Evolutionary conservation across 192 early-diverging fungal species (phyloP).

Genomic region (Chytriomyces sp.): DNA sequence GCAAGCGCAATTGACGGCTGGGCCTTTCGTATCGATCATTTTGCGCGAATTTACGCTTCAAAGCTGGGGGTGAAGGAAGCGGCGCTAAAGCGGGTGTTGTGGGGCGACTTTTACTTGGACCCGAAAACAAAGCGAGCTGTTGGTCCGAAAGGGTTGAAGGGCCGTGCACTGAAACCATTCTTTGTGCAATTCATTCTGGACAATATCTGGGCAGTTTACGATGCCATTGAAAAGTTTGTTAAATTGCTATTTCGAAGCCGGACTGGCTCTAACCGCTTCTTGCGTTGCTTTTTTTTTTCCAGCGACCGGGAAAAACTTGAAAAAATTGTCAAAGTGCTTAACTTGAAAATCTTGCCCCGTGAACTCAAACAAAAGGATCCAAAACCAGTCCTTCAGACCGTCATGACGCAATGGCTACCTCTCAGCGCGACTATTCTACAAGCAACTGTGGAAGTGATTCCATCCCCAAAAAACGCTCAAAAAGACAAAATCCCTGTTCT

Average conservation of each 20-base stretch:
- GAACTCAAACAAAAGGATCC: constrained; percentile 89
- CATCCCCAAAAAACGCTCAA: constrained; percentile 85
- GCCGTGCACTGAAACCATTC: constrained; percentile 85
- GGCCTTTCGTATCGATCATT: constrained; percentile 95
- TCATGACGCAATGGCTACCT: constrained; percentile 96
- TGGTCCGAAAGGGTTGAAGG: constrained; percentile 82
- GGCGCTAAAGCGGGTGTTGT: constrained; percentile 80
- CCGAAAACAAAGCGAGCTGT: constrained; percentile 92
- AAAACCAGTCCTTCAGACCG: constrained; percentile 71
- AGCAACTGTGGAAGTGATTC: constrained; percentile 85
- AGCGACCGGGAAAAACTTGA: constrained; percentile 80
- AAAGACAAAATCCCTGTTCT: constrained; percentile 77
- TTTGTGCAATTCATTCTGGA: constrained; percentile 95
- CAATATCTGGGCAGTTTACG: constrained; percentile 95
- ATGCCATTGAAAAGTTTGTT: constrained; percentile 62
- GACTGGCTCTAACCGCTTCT: not conserved
- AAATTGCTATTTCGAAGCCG: not conserved
- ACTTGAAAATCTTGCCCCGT: constrained; percentile 87
- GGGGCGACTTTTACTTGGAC: constrained; percentile 98
- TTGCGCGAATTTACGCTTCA: constrained; percentile 87
- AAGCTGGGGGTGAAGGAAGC: constrained; percentile 85
- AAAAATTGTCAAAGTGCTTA: constrained; percentile 88
- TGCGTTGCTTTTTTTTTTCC: constrained; percentile 8
- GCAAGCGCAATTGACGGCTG: constrained; percentile 95
- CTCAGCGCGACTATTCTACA: constrained; percentile 86